Conservation (phyloP, 169 alveolate genomes). For the Eimeria tenella region DNA sequence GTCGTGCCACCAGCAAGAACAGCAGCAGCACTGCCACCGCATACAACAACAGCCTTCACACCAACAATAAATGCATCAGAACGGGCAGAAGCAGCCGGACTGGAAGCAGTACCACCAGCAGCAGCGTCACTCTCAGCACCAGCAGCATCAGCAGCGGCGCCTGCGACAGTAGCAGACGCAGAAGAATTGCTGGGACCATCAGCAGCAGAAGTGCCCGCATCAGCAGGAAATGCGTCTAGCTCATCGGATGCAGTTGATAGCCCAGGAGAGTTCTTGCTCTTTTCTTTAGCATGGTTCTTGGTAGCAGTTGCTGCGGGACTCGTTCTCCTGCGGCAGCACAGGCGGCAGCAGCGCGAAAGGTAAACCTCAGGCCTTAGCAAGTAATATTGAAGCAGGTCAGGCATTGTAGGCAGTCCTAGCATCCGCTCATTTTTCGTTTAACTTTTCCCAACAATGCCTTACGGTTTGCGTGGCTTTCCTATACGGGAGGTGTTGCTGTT, state of each 20-base stretch:
- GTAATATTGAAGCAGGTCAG: neutral
- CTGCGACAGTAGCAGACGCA: constrained; percentile 7
- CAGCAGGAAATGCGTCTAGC: constrained; percentile 25
- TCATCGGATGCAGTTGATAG: neutral
- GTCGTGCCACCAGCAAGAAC: neutral
- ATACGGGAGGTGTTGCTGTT: neutral
- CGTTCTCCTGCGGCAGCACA: constrained; percentile 40
- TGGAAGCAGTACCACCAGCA: neutral
- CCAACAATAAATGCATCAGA: neutral
- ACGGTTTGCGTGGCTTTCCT: neutral
- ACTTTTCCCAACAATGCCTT: no score
- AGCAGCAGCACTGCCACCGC: neutral
- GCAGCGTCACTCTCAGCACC: neutral
- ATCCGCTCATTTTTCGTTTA: neutral
- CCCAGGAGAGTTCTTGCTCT: constrained; percentile 16
- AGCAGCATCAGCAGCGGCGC: neutral
- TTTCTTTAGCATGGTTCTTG: constrained; percentile 33
- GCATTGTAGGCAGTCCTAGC: neutral
- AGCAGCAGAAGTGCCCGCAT: constrained; percentile 26
- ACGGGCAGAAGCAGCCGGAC: neutral
- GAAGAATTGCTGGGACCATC: neutral
- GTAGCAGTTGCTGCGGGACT: constrained; percentile 41
- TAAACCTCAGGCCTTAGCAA: neutral
- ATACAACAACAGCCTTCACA: neutral
- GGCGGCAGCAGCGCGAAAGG: constrained; percentile 31